Evolutionary conservation across 108 stramenopile genomes (phyloP), one percentile per base, ranked within the genome.

Genomic region (Mediolabrus comicus): DNA sequence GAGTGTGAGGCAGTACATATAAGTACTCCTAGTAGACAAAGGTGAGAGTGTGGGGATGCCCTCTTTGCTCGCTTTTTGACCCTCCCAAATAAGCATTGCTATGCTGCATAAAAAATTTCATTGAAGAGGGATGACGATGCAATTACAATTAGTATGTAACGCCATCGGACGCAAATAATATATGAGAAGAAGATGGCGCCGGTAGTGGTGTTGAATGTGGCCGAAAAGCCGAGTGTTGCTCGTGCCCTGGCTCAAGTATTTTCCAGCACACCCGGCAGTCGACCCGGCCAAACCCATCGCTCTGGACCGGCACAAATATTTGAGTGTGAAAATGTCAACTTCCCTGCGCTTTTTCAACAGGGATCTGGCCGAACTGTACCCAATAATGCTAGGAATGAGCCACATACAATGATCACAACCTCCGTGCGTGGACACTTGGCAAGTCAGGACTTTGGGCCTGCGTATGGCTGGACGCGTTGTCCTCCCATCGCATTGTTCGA

Each of bases 171-270:
- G n/a, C n/a, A n/a, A n/a, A n/a, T n/a, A n/a, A n/a, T n/a, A n/a
- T n/a, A n/a, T n/a, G n/a, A n/a, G n/a, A n/a, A n/a, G n/a, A n/a
- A n/a, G n/a, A 63, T 63, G 62, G 36, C 74, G 25, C 68, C 75
- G 17, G 34, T 62, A 27, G 60, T 63, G 41, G 74, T 94, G 35
- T 86, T 99, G 16, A 97, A 97, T 75, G 98, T 99, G 33, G 98
- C 99, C 25, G 99, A 99, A 83, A 99, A 99, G 81, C 97, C 97
- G 2, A 89, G 87, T 4, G 97, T 99, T 29, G 99, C 99, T 12
- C 89, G 92, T 36, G 84, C 91, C 9, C 70, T 99, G 39, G 94
- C 96, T 28, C 62, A 63, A 39, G 90, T 90, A 56, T 95, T 95
- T 72, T 41, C 61, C 38, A 72, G 78, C 35, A 72, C 80, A 39